These are phyloP conservation scores for Monosporascus sp. DNA, from an alignment of 2,329 filamentous ascomycete genomes.

Conservation along the genomic window DNA sequence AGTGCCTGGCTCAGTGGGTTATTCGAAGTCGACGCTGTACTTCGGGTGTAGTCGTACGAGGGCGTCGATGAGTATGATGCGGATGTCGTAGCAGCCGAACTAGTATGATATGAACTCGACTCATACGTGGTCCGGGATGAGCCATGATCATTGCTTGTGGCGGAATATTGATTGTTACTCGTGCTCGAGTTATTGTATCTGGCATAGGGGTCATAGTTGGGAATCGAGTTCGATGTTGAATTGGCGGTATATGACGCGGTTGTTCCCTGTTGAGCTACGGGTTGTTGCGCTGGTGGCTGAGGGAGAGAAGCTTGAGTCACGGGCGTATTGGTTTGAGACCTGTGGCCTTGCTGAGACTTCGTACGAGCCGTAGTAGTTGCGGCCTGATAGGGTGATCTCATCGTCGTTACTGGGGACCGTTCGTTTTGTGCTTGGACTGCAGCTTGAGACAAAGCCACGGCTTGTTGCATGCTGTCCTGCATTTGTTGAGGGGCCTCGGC, in stretches of 20 bases:
- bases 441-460: conserved; percentile 17
- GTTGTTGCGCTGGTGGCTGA: conserved; percentile 19
- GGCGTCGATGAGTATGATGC: conserved; percentile 18
- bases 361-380: conserved; percentile 10
- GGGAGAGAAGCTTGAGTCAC: conserved; percentile 17
- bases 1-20: conserved; percentile 23
- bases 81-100: conserved; percentile 12
- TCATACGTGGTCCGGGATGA: conserved; percentile 22
- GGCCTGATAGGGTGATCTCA: conserved; percentile 21
- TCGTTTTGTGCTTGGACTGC: conserved; percentile 19
- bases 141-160: conserved; percentile 13
- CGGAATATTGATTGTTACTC: conserved; percentile 14
- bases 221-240: conserved; percentile 19
- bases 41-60: conserved; percentile 23
- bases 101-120: conserved; percentile 20
- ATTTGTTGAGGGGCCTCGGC: conserved; percentile 12
- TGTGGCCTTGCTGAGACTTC: conserved; percentile 20
- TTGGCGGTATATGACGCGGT: conserved; percentile 22
- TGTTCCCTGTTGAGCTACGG: conserved; percentile 13
- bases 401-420: conserved; percentile 18
- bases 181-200: conserved; percentile 24
- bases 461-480: conserved; percentile 14
- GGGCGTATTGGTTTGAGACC: conserved; percentile 23
- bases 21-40: conserved; percentile 5
- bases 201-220: conserved; percentile 18